Evolutionary conservation across 1,284 basidiomycete species (phyloP), one percentile per base, ranked within the genome.

Genomic region (Tranzscheliella williamsii): DNA sequence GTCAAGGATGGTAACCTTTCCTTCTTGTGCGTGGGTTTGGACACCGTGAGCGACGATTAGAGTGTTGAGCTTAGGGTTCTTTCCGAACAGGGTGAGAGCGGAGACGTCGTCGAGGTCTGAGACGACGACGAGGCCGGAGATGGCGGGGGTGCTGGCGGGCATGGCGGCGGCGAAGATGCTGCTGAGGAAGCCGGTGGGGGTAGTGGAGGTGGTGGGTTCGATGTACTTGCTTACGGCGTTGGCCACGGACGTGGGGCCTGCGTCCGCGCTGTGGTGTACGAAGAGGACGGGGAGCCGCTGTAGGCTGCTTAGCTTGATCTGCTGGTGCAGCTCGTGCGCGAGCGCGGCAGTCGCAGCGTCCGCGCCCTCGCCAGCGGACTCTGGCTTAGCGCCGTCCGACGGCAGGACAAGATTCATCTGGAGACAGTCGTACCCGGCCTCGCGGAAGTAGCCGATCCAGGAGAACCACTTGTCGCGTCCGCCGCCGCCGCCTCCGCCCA

Each of bases 391-490:
- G 17, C 20, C 18, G 8, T 16, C 15, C 21, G 5, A 8, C 5
- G 51, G 50, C 1, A 61, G 32, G 8, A 43, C 46, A 20, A 66
- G 42, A 44, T 66, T 55, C 57, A 62, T 56, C 22, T 62, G 52
- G 11, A 66, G 22, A 43, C 56, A 61, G 23, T 66, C 52, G 43
- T 62, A 62, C 1, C 63, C 63, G 0, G 57, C 58, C 41, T 66
- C 63, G 2, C 58, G 20, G 23, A 66, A 66, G 24, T 66, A 66
- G 6, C 45, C 57, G 27, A 66, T 62, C 57, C 57, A 66, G 4
- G 49, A 42, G 22, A 49, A 53, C 63, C 63, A 66, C 22, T 54
- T 61, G 16, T 50, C 45, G 1, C 30, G 20, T 6, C 54, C 50
- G 3, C 33, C 42, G 7, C 23, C 17, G 1, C 43, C 41, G 6